Evolutionary conservation across 108 stramenopile species (phyloP), one percentile per base, ranked within the genome.

Genomic region (Nannochloropsis salina): DNA sequence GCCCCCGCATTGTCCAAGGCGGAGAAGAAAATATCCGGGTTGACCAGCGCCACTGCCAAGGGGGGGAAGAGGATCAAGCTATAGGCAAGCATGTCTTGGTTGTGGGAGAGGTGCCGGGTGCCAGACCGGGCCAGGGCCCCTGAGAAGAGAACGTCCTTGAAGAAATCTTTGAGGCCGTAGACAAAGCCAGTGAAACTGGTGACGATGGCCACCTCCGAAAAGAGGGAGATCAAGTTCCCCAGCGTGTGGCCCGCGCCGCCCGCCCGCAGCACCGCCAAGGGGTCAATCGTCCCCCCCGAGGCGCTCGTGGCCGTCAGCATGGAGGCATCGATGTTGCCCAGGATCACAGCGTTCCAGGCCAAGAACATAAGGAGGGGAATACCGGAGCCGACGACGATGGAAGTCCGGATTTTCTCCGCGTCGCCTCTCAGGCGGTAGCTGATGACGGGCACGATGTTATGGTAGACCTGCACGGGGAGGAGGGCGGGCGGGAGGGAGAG

Each of bases 361-460:
- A 95, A 43, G 84, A 95, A 96, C 93, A 96, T 94, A 42, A 94
- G 4, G 8, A 94, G 89, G 0, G 96, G 95, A 2, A 93, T 81
- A 18, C 92, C 92, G 5, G 95, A 95, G 5, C 95, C 96, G 44
- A 44, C 87, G 80, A 94, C 86, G 42, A 96, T 90, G 0, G 96
- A 93, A 9, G 43, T 84, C 42, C 94, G 45, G 82, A 95, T 95
- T 86, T 95, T 94, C 31, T 85, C 86, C 10, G 92, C 90, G 83
- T 96, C 94, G 2, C 94, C 94, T 86, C 94, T 94, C 80, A 96
- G 86, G 83, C 93, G 92, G 22, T 91, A 90, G 6, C 93, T 93
- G 11, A 96, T 94, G 43, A 93, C 93, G 1, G 96, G 96, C 11
- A 96, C 92, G 20, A 96, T 93, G 45, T 95, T 94, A 89, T 96